A percentile compares a stretch with the other conserved stretches of the same genome.
phyloP scores from a whole-genome alignment of 1,139 yeast species.

The Hansenula sp. region DNA sequence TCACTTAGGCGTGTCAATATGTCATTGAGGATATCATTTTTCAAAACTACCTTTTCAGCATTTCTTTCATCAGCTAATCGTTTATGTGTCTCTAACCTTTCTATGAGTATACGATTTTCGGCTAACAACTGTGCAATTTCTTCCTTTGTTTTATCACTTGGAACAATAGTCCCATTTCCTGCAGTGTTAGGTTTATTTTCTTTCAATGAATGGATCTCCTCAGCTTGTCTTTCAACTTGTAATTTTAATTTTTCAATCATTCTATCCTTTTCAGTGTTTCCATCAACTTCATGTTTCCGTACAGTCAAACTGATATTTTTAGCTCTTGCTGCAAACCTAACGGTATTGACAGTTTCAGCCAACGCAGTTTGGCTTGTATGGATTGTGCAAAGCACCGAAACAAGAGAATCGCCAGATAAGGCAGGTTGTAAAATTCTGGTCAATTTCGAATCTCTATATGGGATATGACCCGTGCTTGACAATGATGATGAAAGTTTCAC shows the following conservation, averaged over 20 bases:
- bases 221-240: conserved; percentile 36
- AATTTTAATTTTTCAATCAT: conserved; percentile 40
- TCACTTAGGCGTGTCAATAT: conserved; percentile 24
- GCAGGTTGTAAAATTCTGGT: conserved; percentile 90
- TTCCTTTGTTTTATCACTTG: conserved; percentile 16
- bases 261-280: conserved; percentile 36
- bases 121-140: conserved; percentile 48
- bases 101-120: conserved; percentile 58
- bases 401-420: conserved; percentile 79
- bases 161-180: conserved; percentile 3
- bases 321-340: conserved; percentile 91
- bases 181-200: conserved; percentile 10
- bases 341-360: conserved; percentile 81
- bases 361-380: conserved; percentile 54
- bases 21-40: conserved; percentile 53
- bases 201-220: conserved; percentile 27
- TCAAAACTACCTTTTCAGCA: conserved; percentile 50
- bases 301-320: conserved; percentile 77
- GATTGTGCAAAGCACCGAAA: conserved; percentile 86
- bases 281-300: conserved; percentile 44
- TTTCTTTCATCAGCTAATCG: conserved; percentile 57
- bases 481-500: conserved; percentile 58
- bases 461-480: conserved; percentile 52
- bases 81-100: conserved; percentile 65
- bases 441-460: conserved; percentile 88